A percentile compares a stretch with the other conserved stretches of the same genome.
Conservation (phyloP, 1,139 yeast genomes). For the Suhomyces chickasaworum region DNA sequence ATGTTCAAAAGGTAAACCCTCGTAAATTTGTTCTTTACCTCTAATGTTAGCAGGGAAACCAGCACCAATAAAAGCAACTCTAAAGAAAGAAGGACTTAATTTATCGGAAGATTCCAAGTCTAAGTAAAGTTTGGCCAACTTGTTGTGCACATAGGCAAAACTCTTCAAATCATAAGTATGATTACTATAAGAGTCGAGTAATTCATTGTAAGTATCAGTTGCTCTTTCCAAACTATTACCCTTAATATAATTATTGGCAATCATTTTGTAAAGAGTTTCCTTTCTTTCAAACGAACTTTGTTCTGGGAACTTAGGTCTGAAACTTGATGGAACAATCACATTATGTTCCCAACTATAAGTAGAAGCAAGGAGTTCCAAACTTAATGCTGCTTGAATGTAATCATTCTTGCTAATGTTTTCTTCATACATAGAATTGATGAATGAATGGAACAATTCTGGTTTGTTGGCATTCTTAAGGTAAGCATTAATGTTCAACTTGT, state of each 20-base stretch:
- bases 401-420: slow-evolving; percentile 62
- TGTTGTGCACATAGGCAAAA: slow-evolving; percentile 70
- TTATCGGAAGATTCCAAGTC: slow-evolving; percentile 74
- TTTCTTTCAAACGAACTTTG: slow-evolving; percentile 83
- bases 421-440: slow-evolving; percentile 74
- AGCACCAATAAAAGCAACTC: slow-evolving; percentile 78
- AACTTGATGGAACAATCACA: slow-evolving; percentile 54
- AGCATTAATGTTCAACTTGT: slow-evolving; percentile 73
- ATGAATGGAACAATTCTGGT: slow-evolving; percentile 78
- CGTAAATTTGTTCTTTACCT: slow-evolving; percentile 77
- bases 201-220: slow-evolving; percentile 62
- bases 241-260: slow-evolving; percentile 69
- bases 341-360: slow-evolving; percentile 78
- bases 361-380: slow-evolving; percentile 74
- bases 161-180: slow-evolving; percentile 78
- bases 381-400: slow-evolving; percentile 79
- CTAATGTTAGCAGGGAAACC: slow-evolving; percentile 82
- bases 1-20: slow-evolving; percentile 87
- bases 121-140: slow-evolving; percentile 66
- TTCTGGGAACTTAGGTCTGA: slow-evolving; percentile 72
- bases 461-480: slow-evolving; percentile 76
- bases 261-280: slow-evolving; percentile 68
- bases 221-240: slow-evolving; percentile 50
- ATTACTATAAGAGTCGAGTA: slow-evolving; percentile 72
- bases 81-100: slow-evolving; percentile 74